These are phyloP conservation scores for Clitopilus passeckerianus DNA, from an alignment of 768 basidiomycete species.

Conservation along the genomic window DNA sequence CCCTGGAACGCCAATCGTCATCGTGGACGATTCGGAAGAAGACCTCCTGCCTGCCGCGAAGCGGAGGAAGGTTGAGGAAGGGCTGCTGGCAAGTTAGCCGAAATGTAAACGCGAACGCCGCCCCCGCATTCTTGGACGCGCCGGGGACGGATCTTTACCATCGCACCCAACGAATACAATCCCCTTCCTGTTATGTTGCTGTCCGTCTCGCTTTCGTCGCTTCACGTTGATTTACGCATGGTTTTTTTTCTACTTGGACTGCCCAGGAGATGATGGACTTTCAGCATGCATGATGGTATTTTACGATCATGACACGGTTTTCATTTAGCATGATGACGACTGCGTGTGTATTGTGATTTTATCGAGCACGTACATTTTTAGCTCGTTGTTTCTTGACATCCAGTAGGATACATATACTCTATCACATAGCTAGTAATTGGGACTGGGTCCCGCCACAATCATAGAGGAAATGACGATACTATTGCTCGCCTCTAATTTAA, in stretches of 20 bases:
- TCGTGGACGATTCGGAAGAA: slow-evolving; percentile 54
- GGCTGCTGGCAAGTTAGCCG: slow-evolving; percentile 7
- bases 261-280: neutral
- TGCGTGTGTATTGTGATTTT: neutral
- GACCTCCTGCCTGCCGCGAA: slow-evolving; percentile 52
- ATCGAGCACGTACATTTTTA: neutral
- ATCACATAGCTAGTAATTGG: neutral
- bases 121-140: neutral
- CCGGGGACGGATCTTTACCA: slow-evolving; percentile 1
- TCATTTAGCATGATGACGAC: neutral
- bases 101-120: neutral
- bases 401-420: neutral
- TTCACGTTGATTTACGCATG: neutral
- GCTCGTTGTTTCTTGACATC: neutral
- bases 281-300: neutral
- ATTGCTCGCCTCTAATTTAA: neutral
- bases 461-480: neutral
- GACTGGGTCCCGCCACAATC: neutral
- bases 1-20: slow-evolving; percentile 49
- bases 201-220: neutral
- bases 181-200: slow-evolving; percentile 2
- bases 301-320: neutral
- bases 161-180: neutral
- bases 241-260: neutral
- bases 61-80: slow-evolving; percentile 44